Base-by-base conservation (phyloP, 805 yeast species). In the Kluyveromyces dobzhanskii region DNA sequence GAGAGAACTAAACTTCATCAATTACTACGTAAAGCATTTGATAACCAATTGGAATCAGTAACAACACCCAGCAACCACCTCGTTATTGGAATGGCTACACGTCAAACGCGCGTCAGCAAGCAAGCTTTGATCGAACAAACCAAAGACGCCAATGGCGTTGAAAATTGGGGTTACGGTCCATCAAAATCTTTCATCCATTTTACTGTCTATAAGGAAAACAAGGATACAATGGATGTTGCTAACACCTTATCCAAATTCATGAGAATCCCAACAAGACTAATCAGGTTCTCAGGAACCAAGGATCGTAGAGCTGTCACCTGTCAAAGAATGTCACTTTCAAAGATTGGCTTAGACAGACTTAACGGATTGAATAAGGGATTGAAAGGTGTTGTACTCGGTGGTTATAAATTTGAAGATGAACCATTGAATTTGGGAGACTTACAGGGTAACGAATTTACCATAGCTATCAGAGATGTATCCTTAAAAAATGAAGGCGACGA, bases 181-280 rank as follows among this genome's bases (percentile, higher is more conserved):
- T 67, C 70, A 41, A 78, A 79, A 48, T 72, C 75, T 32, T 85
- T 64, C 59, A 63, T 88, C 32, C 88, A 83, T 52, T 81, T 88
- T 53, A 76, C 83, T 10, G 65, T 92, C 19, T 87, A 85, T 66
- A 92, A 92, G 59, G 97, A 92, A 56, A 92, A 92, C 64, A 84
- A 88, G 57, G 99, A 92, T 50, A 88, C 99, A 1, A 85, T 92
- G 96, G 97, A 92, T 63, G 92, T 85, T 11, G 92, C 92, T 1
- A 72, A 78, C 14, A 62, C 82, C 19, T 64, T 92, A 35, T 67
- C 88, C 35, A 81, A 81, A 54, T 73, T 85, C 44, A 66, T 92
- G 46, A 74, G 86, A 45, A 64, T 83, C 16, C 90, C 88, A n/a
- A 67, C 80, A 4, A 81, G 79, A 46, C 56, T 67, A 30, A 70